Percentiles rank a stretch among this genome's conserved stretches.
phyloP scores from a whole-genome alignment of 345 rosid species.

The Leavenworthia alabamica region DNA sequence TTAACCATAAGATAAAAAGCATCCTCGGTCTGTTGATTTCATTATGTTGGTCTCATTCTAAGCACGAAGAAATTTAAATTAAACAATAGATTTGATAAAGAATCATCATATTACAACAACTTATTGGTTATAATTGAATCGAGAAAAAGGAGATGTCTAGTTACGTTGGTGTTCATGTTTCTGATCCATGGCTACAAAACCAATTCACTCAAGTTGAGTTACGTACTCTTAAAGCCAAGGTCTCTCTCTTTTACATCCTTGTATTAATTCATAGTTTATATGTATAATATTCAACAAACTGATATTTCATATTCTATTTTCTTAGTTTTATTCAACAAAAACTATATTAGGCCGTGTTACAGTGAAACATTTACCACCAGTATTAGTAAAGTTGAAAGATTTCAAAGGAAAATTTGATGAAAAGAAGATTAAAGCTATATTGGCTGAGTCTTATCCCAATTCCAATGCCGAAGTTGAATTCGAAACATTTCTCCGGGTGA shows the following conservation, averaged over 20 bases:
- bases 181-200: constrained; percentile 90
- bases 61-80: background rate
- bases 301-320: background rate
- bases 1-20: background rate
- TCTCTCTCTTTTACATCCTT: constrained; percentile 7
- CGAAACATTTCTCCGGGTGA: constrained; percentile 74
- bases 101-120: background rate
- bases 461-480: constrained; percentile 57
- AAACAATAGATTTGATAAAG: background rate
- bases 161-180: constrained; percentile 77
- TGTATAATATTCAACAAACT: background rate
- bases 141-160: constrained; percentile 47
- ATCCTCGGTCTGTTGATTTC: background rate
- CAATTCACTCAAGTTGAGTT: constrained; percentile 96
- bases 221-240: constrained; percentile 81
- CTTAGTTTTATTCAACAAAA: constrained; percentile 57
- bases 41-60: background rate
- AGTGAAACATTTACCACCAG: constrained; percentile 53
- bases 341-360: constrained; percentile 42
- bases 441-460: constrained; percentile 39
- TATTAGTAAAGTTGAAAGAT: constrained; percentile 50
- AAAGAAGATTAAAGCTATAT: constrained; percentile 47
- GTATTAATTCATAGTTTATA: background rate
- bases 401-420: constrained; percentile 45
- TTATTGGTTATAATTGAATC: background rate